Evolutionary conservation across 2,329 filamentous ascomycete species (phyloP).

Genomic region (Fusarium neocosmosporiellum): DNA sequence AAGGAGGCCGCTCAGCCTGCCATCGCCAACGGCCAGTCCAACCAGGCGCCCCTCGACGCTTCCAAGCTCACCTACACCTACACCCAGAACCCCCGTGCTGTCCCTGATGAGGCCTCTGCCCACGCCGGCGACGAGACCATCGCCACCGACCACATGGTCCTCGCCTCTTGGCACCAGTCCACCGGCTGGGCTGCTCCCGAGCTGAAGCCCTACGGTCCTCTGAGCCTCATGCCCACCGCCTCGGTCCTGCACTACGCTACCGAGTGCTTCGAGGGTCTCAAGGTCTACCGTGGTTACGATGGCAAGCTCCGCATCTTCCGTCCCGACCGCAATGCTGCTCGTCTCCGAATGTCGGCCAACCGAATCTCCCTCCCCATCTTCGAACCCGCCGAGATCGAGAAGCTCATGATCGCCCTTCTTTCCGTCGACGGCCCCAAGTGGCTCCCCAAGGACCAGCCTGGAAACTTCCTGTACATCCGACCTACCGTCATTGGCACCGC

Average conservation of each 20-base stretch:
- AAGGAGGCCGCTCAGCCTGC: slow-evolving; percentile 55
- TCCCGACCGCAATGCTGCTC: slow-evolving; percentile 76
- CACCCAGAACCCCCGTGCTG: slow-evolving; percentile 61
- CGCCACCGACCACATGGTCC: slow-evolving; percentile 91
- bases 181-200: slow-evolving; percentile 79
- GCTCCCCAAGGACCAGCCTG: slow-evolving; percentile 77
- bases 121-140: slow-evolving; percentile 63
- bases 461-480: slow-evolving; percentile 84
- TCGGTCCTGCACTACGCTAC: slow-evolving; percentile 89
- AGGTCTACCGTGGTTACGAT: slow-evolving; percentile 83
- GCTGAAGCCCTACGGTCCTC: slow-evolving; percentile 80
- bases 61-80: slow-evolving; percentile 69
- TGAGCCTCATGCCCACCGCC: slow-evolving; percentile 83
- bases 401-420: slow-evolving; percentile 78
- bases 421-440: slow-evolving; percentile 80
- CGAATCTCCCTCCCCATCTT: slow-evolving; percentile 83
- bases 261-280: slow-evolving; percentile 88
- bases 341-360: slow-evolving; percentile 68
- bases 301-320: slow-evolving; percentile 81
- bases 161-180: slow-evolving; percentile 72
- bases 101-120: slow-evolving; percentile 62
- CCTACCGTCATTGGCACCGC: slow-evolving; percentile 89
- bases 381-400: slow-evolving; percentile 76
- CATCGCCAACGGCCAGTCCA: slow-evolving; percentile 54
- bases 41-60: slow-evolving; percentile 69